Conservation (phyloP, 495 filamentous ascomycete species). For the Chaetomium cochliodes region DNA sequence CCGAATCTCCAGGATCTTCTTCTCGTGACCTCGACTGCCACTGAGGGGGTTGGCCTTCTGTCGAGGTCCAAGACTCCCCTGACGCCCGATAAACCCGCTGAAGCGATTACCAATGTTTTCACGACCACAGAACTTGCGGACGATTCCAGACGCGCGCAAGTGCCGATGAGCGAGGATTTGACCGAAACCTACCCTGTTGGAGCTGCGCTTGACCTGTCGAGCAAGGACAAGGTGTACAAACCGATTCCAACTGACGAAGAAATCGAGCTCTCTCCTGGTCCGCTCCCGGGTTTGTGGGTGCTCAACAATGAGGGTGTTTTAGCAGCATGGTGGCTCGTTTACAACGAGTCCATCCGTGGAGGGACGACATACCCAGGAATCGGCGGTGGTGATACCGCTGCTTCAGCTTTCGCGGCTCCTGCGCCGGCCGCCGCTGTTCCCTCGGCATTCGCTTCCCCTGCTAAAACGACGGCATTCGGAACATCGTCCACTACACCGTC, state of each 20-base stretch:
- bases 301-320: slow-evolving; percentile 89
- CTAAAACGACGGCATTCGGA: slow-evolving; percentile 37
- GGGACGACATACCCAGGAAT: slow-evolving; percentile 71
- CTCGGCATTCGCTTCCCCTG: slow-evolving; percentile 37
- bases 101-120: slow-evolving; percentile 62
- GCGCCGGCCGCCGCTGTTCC: slow-evolving; percentile 29
- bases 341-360: slow-evolving; percentile 77
- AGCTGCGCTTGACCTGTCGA: slow-evolving; percentile 75
- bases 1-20: slow-evolving; percentile 77
- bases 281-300: slow-evolving; percentile 81
- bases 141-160: slow-evolving; percentile 72
- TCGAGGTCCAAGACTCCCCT: slow-evolving; percentile 68
- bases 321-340: slow-evolving; percentile 85
- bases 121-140: slow-evolving; percentile 69
- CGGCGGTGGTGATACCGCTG: slow-evolving; percentile 40
- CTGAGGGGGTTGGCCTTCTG: slow-evolving; percentile 72
- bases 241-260: slow-evolving; percentile 80
- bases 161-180: slow-evolving; percentile 65
- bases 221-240: slow-evolving; percentile 69
- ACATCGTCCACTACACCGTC: slow-evolving; percentile 25
- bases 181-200: slow-evolving; percentile 78
- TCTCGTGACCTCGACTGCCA: slow-evolving; percentile 76
- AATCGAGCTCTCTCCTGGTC: slow-evolving; percentile 67
- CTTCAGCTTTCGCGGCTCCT: slow-evolving; percentile 32
- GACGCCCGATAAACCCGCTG: slow-evolving; percentile 57